Conservation (phyloP, 805 yeast species). For the Starmerella floris region DNA sequence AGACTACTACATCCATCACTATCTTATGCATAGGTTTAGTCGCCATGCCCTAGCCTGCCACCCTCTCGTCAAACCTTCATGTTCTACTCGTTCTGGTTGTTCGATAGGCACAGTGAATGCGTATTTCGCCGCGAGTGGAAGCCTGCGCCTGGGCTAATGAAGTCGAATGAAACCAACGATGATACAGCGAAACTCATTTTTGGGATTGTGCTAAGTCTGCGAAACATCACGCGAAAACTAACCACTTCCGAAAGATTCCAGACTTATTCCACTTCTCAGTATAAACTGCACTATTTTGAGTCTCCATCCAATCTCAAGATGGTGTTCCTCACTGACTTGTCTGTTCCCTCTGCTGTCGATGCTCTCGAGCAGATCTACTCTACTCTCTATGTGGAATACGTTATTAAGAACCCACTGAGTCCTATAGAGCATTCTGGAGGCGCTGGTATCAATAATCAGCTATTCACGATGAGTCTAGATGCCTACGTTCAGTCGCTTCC, state of each 20-base stretch:
- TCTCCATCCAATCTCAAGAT: constrained; percentile 69
- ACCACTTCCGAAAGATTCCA: constrained; percentile 28
- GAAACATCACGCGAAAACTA: constrained; percentile 56
- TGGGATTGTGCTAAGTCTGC: constrained; percentile 69
- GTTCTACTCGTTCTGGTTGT: constrained; percentile 76
- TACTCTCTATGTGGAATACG: constrained; percentile 43
- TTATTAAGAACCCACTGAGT: constrained; percentile 40
- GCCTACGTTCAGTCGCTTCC: constrained; percentile 30
- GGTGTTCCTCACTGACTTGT: constrained; percentile 56
- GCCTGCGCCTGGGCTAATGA: constrained; percentile 24
- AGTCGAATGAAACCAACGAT: constrained; percentile 26
- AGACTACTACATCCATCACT: too few species aligned
- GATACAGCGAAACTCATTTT: constrained; percentile 70
- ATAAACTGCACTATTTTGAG: constrained; percentile 67
- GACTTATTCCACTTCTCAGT: constrained; percentile 44
- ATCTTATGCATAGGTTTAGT: too few species aligned
- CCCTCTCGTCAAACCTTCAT: constrained; percentile 3
- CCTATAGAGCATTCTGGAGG: constrained; percentile 19
- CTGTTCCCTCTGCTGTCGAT: constrained; percentile 40
- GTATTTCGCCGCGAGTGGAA: constrained; percentile 66
- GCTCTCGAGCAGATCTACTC: constrained; percentile 48
- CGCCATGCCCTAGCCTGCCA: not conserved
- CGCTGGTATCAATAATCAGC: constrained; percentile 39
- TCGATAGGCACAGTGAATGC: constrained; percentile 85
- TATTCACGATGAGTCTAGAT: constrained; percentile 46